Conservation (phyloP, 352 stramenopile genomes). For the Phytophthora quininea region DNA sequence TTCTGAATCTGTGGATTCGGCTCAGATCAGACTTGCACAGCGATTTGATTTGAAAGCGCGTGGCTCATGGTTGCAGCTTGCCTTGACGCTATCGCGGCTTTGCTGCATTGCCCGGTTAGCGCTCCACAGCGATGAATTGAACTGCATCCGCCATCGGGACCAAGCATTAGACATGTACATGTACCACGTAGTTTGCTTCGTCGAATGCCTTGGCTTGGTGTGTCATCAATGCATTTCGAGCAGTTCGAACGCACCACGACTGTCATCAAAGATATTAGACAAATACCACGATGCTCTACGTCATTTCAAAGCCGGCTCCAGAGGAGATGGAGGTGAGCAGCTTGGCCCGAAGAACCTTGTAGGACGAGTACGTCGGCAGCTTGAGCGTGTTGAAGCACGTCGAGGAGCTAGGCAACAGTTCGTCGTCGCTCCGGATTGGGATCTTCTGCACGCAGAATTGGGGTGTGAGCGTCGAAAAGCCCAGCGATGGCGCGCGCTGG, state of each 20-base stretch:
- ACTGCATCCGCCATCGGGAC: no score
- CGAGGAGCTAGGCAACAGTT: slow-evolving; percentile 91
- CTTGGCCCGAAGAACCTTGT: slow-evolving; percentile 94
- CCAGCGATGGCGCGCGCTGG: slow-evolving; percentile 93
- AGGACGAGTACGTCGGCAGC: slow-evolving; percentile 95
- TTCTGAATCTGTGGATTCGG: no score
- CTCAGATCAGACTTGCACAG: no score
- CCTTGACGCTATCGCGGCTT: no score
- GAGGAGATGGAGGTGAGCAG: slow-evolving; percentile 94
- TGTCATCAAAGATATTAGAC: slow-evolving; percentile 1
- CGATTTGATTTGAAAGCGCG: no score
- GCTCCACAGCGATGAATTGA: no score
- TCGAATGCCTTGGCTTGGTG: not conserved
- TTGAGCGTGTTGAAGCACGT: slow-evolving; percentile 99
- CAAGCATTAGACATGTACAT: no score
- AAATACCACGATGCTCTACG: slow-evolving; percentile 47
- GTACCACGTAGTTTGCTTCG: no score
- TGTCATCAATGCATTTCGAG: not conserved
- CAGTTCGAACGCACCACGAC: not conserved
- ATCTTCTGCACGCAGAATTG: slow-evolving; percentile 93
- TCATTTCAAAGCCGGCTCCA: slow-evolving; percentile 96
- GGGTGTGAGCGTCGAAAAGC: slow-evolving; percentile 93
- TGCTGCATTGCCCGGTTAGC: no score
- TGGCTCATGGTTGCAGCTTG: no score
- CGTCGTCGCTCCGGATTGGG: slow-evolving; percentile 67